These are phyloP conservation scores for Beauveria sp. DNA, from an alignment of 2,329 filamentous ascomycete genomes.

Conservation along the genomic window DNA sequence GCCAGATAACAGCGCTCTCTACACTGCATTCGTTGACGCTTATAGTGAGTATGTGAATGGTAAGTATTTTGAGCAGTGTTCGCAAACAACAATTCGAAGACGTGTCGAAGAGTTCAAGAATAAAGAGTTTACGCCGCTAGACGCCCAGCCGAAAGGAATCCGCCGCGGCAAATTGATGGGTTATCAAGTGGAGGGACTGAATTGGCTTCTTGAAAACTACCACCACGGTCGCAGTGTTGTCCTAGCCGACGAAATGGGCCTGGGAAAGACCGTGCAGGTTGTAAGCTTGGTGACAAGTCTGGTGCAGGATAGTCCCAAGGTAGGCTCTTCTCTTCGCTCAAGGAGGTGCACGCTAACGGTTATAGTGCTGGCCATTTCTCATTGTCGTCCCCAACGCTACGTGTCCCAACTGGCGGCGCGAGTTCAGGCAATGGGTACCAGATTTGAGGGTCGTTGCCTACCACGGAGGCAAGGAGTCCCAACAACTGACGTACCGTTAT, in stretches of 20 bases:
- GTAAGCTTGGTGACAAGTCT: slow-evolving; percentile 74
- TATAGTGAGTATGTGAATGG: slow-evolving; percentile 83
- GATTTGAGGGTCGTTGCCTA: slow-evolving; percentile 84
- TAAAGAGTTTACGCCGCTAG: slow-evolving; percentile 60
- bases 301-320: slow-evolving; percentile 53
- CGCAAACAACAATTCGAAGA: slow-evolving; percentile 53
- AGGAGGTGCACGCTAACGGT: not conserved
- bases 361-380: slow-evolving; percentile 77
- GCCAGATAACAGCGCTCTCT: slow-evolving; percentile 56
- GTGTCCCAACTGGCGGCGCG: slow-evolving; percentile 93
- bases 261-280: slow-evolving; percentile 94
- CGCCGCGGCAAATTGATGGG: slow-evolving; percentile 79
- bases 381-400: slow-evolving; percentile 92
- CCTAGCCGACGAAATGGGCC: slow-evolving; percentile 94
- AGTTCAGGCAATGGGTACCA: slow-evolving; percentile 91
- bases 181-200: slow-evolving; percentile 87
- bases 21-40: slow-evolving; percentile 71
- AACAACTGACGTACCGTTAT: slow-evolving; percentile 70
- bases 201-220: slow-evolving; percentile 93
- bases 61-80: slow-evolving; percentile 55
- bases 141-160: slow-evolving; percentile 65
- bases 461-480: slow-evolving; percentile 68
- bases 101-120: slow-evolving; percentile 62
- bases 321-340: slow-evolving; percentile 14
- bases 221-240: slow-evolving; percentile 77